These are phyloP conservation scores for Mycena galopus DNA, from an alignment of 768 basidiomycete species.

Conservation along the genomic window DNA sequence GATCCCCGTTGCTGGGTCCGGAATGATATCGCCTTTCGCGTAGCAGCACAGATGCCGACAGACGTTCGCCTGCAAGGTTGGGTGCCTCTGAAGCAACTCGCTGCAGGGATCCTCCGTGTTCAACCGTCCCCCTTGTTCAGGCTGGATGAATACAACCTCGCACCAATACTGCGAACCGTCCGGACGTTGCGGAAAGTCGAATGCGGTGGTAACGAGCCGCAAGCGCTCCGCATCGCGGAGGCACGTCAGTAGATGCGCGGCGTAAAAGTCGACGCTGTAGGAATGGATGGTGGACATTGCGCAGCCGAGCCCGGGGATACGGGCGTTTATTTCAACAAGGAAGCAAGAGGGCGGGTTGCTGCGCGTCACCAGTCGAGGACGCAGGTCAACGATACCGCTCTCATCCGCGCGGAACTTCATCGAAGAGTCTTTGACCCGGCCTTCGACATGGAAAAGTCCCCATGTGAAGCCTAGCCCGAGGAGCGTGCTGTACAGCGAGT, in stretches of 20 bases:
- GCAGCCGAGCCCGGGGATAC: slow-evolving; percentile 30
- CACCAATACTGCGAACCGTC: slow-evolving; percentile 32
- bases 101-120: slow-evolving; percentile 18
- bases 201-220: slow-evolving; percentile 7
- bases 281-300: slow-evolving; percentile 25
- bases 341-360: slow-evolving; percentile 11
- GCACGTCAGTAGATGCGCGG: slow-evolving; percentile 18
- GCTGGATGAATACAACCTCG: slow-evolving; percentile 32
- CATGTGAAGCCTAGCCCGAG: slow-evolving; percentile 25
- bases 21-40: slow-evolving; percentile 15
- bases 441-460: slow-evolving; percentile 32
- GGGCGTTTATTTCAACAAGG: slow-evolving; percentile 32
- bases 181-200: slow-evolving; percentile 7
- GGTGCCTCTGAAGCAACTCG: slow-evolving; percentile 14
- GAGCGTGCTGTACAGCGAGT: slow-evolving; percentile 17
- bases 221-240: slow-evolving; percentile 25
- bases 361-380: neutral
- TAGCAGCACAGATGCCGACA: slow-evolving; percentile 21
- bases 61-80: slow-evolving; percentile 9
- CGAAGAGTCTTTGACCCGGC: slow-evolving; percentile 28
- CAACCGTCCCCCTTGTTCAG: slow-evolving; percentile 20
- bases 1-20: slow-evolving; percentile 27
- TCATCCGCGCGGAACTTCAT: slow-evolving; percentile 28
- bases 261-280: slow-evolving; percentile 33
- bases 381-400: slow-evolving; percentile 22